Evolutionary conservation across 176 grass and related monocot genomes (phyloP), one percentile per base, ranked within the genome.

Genomic region (Saccharum officinarum): DNA sequence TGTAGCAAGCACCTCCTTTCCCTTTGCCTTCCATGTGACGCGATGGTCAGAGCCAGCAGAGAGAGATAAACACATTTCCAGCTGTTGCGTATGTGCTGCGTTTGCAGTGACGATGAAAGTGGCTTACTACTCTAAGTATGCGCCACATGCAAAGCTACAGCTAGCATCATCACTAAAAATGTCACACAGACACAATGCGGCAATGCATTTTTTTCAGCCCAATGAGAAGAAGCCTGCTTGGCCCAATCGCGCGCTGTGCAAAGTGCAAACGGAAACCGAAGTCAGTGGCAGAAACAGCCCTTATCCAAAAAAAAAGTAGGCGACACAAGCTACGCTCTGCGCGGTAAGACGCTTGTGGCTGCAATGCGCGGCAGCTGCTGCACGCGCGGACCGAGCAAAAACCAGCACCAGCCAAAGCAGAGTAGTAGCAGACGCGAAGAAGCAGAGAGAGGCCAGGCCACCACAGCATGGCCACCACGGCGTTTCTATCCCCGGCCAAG

Each of bases 401-500:
- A 18, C 22, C 15, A 40, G 63, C 76, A 18, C 57, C 73, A 67
- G 69, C 50, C 30, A 46, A 77, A 14, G 59, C 81, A 10, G 22
- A 52, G 47, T 1, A 68, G 44, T 0, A 68, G 44, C 22, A 6
- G 16, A 15, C 60, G 10, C 36, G 18, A 46, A 23, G 81, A 3
- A 84, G 69, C 68, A 42, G 37, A 41, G 20, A 41, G 66, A 81
- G 28, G 34, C 34, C 34, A 4, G 33, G 3, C 34, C 3, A 3
- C 34, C 34, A 36, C 34, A 75, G 10, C 34, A 95, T 94, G 93
- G 93, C 91, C 67, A 85, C 89, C 69, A 69, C 92, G 34, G 80
- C 86, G 1, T 89, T 98, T 54, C 89, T 98, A 52, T 77, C 93
- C 78, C 80, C 93, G 67, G 77, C 83, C 2, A 87, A 88, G 54